Evolutionary conservation across 1,284 basidiomycete genomes (phyloP).

Genomic region (Rhodotorula sp.): DNA sequence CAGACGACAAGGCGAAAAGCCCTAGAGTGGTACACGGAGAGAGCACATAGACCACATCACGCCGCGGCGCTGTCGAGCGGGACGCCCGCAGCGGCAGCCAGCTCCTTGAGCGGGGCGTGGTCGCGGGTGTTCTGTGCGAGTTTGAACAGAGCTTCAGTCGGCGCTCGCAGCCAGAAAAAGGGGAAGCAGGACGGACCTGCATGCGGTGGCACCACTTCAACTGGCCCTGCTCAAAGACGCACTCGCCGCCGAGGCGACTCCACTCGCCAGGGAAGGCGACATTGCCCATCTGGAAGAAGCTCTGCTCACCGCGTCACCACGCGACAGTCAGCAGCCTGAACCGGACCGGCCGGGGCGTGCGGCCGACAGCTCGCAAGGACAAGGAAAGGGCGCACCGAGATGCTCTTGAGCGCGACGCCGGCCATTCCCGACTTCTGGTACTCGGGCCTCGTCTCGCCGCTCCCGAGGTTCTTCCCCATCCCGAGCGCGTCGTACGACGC

Average conservation of each 20-base stretch:
- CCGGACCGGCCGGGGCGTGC: too few species aligned
- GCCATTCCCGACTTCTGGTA: conserved; percentile 20
- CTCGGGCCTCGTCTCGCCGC: conserved; percentile 25
- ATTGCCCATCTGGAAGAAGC: conserved; percentile 28
- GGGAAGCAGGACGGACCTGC: conserved; percentile 19
- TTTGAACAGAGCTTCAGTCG: background rate
- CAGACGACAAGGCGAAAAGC: too few species aligned
- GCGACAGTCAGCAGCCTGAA: background rate
- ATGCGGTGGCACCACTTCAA: conserved; percentile 31
- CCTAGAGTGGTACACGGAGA: too few species aligned
- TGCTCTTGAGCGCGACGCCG: conserved; percentile 9
- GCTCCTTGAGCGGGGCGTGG: conserved; percentile 31
- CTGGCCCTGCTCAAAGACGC: conserved; percentile 32
- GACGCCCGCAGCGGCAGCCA: conserved; percentile 25
- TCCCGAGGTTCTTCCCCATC: conserved; percentile 34
- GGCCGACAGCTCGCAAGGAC: background rate
- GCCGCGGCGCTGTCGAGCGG: background rate
- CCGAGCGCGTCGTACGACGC: conserved; percentile 43
- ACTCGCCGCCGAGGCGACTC: conserved; percentile 45
- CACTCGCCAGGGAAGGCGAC: conserved; percentile 25
- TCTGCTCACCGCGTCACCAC: background rate
- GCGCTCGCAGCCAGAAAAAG: background rate
- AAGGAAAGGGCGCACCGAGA: conserved; percentile 7
- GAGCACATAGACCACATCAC: too few species aligned
- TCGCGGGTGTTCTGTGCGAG: conserved; percentile 34